Evolutionary conservation across 73 alveolate genomes (phyloP).

Genomic region (Paraurostyla sp.): DNA sequence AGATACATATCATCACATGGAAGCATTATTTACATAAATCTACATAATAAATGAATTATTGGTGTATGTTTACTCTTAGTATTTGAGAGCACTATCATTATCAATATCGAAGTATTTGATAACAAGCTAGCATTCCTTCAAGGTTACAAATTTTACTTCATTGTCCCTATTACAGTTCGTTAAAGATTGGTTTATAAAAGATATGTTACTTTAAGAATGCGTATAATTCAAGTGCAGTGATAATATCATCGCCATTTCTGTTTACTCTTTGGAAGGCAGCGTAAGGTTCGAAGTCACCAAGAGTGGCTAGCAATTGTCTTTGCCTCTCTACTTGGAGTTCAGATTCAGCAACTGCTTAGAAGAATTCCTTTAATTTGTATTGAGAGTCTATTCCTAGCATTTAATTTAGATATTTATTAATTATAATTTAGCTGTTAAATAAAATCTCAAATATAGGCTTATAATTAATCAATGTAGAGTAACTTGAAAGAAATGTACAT

Average conservation of each 20-base stretch:
- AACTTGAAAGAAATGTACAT: slow-evolving; percentile 9
- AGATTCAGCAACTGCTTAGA: slow-evolving; percentile 51
- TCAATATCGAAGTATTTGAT: slow-evolving; percentile 51
- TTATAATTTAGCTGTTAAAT: not conserved
- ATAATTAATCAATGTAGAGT: not conserved
- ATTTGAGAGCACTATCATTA: slow-evolving; percentile 35
- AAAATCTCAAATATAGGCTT: no score
- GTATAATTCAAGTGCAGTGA: slow-evolving; percentile 40
- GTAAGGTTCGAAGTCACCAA: slow-evolving; percentile 67
- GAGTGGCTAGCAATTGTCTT: slow-evolving; percentile 63
- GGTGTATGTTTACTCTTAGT: slow-evolving; percentile 33
- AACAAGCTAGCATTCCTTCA: slow-evolving; percentile 33
- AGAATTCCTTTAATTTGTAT: slow-evolving; percentile 46
- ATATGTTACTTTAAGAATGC: slow-evolving; percentile 29
- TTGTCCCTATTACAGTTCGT: slow-evolving; percentile 18
- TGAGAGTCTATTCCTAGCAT: slow-evolving; percentile 11
- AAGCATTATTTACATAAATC: slow-evolving; percentile 45
- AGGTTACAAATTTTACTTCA: not conserved
- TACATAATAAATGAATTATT: not conserved
- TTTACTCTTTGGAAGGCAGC: slow-evolving; percentile 60
- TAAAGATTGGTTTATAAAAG: no score
- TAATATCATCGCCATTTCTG: slow-evolving; percentile 18
- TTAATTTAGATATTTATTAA: not conserved
- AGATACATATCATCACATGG: slow-evolving; percentile 62
- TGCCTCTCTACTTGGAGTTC: slow-evolving; percentile 63